Percentiles rank a stretch among this genome's conserved stretches.
phyloP scores from a whole-genome alignment of 495 filamentous ascomycete species.

The Aspergillus diversus region DNA sequence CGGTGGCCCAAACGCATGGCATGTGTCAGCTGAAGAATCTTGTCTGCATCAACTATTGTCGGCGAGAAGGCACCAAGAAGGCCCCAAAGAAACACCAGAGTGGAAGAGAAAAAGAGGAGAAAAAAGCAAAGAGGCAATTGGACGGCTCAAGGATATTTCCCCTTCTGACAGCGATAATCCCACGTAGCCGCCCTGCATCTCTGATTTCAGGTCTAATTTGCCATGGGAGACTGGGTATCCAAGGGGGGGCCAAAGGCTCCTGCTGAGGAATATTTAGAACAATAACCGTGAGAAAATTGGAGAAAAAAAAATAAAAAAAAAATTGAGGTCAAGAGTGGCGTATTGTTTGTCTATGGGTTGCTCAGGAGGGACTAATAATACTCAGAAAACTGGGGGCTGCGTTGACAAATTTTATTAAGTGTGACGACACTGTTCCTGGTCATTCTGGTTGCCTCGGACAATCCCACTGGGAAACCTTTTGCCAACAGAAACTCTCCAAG shows the following conservation, averaged over 20 bases:
- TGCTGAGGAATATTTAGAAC: background rate
- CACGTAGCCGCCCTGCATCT: background rate
- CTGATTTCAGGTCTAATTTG: background rate
- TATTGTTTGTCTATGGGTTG: background rate
- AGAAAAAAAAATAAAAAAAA: no score
- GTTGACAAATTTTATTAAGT: background rate
- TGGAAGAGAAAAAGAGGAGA: background rate
- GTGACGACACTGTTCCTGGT: background rate
- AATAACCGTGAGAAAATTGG: background rate
- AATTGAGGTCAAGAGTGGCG: no score
- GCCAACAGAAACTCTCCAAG: background rate
- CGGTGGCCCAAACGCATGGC: background rate
- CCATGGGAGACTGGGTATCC: background rate
- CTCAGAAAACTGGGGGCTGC: background rate
- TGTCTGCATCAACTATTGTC: constrained; percentile 8
- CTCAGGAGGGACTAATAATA: no score
- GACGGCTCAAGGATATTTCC: background rate
- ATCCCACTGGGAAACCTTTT: background rate
- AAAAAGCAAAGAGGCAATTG: background rate
- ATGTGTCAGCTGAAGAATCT: constrained; percentile 1
- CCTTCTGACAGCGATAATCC: constrained; percentile 14
- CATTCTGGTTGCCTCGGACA: background rate
- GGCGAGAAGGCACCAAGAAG: background rate
- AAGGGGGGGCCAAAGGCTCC: background rate
- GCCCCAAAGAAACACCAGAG: background rate